Base-by-base conservation (phyloP, 2,329 filamentous ascomycete species). In the Botrytis porri region DNA sequence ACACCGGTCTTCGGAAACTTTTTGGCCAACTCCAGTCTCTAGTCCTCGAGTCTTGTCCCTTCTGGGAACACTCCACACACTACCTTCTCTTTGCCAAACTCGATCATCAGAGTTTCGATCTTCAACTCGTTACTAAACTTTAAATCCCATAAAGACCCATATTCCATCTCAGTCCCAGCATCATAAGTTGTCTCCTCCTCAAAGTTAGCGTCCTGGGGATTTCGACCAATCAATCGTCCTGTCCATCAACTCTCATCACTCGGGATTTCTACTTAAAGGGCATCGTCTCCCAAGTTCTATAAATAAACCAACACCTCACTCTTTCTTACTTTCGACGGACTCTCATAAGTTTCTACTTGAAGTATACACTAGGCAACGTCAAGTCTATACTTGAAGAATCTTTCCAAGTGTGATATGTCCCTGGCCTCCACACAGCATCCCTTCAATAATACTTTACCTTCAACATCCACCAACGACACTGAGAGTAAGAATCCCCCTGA, bases 351-450 rank as follows among this genome's bases (percentile, higher is more conserved):
- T 57, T 57, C 51, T 7, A 18, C 51, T 18, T 16, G n/a, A 57
- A 57, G 14, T 57, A 29, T 32, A 57, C 32, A 37, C 48, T 57
- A 57, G 51, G 32, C 66, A 76, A 75, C 72, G 69, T 75, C 73
- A 57, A 73, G 54, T 48, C 41, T 66, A 39, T 41, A 48, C n/a
- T 39, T 8, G 3, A 48, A 48, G 22, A n/a, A 29, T 71, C 69
- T 65, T 45, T 70, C 73, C 76, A 75, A 57, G 73, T 73, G 75
- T 80, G 80, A 79, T 78, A 81, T 81, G 80, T 81, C 80, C 77
- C 79, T 80, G 79, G 79, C 79, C 76, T 78, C 78, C 67, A 75
- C 77, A 71, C 77, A 78, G 73, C 76, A 78, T 71, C 72, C 73
- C 73, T 76, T 76, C 71, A 64, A 73, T 54, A 64, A 72, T 43